Evolutionary conservation across 306 rosid species (phyloP).

Genomic region (Crotalaria pallida): DNA sequence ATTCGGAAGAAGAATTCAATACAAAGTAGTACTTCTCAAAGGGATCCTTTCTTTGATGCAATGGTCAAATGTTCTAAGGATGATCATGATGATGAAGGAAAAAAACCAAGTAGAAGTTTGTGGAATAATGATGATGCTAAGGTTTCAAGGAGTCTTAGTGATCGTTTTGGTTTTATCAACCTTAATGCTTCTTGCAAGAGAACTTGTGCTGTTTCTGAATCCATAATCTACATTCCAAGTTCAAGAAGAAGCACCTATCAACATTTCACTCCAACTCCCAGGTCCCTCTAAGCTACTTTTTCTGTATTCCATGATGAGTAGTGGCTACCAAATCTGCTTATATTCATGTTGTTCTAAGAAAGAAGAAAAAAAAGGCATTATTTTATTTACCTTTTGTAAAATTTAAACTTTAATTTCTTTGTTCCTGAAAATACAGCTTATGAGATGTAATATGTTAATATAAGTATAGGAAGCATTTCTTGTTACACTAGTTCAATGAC

Average conservation of each 20-base stretch:
- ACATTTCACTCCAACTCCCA: constrained; percentile 28
- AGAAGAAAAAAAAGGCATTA: constrained; percentile 21
- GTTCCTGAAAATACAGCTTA: constrained; percentile 15
- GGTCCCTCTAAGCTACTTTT: constrained; percentile 25
- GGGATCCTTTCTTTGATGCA: constrained; percentile 64
- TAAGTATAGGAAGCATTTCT: constrained; percentile 26
- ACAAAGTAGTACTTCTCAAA: not conserved
- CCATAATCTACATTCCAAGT: constrained; percentile 58
- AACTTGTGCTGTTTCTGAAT: constrained; percentile 65
- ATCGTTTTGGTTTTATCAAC: constrained; percentile 58
- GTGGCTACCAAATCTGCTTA: not conserved
- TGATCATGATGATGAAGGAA: not conserved
- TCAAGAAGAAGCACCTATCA: constrained; percentile 41
- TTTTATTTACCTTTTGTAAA: not conserved
- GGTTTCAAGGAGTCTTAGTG: constrained; percentile 61
- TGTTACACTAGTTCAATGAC: constrained; percentile 12
- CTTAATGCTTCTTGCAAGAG: constrained; percentile 70
- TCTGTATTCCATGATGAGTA: not conserved
- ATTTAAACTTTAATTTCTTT: not conserved
- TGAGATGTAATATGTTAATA: constrained; percentile 36
- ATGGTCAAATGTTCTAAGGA: constrained; percentile 59
- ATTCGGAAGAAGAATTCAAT: not conserved
- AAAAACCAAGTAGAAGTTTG: not conserved
- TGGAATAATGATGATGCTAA: constrained; percentile 29
- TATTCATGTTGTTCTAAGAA: constrained; percentile 14